phyloP scores from a whole-genome alignment of 768 basidiomycete species.

The Jaapia argillacea region DNA sequence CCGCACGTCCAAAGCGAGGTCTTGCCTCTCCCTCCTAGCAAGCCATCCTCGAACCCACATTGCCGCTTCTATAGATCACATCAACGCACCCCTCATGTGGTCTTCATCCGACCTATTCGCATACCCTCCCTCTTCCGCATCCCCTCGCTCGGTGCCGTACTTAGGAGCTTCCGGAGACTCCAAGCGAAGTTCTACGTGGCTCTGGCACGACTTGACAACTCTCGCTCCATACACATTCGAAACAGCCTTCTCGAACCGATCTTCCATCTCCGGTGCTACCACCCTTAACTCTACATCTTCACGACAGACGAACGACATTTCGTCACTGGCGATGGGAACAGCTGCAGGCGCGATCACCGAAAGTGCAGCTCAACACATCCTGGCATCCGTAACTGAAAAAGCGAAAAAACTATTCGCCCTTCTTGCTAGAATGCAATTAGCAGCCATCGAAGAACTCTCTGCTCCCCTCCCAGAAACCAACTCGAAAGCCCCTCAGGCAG shows the following conservation, averaged over 20 bases:
- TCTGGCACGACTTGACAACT: constrained; percentile 90
- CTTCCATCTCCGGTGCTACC: constrained; percentile 44
- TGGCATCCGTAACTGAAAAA: constrained; percentile 80
- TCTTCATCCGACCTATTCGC: constrained; percentile 54
- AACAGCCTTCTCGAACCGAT: constrained; percentile 54
- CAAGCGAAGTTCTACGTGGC: constrained; percentile 30
- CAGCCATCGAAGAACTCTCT: constrained; percentile 40
- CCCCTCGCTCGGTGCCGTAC: constrained; percentile 6
- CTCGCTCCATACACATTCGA: constrained; percentile 77
- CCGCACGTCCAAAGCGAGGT: constrained; percentile 51
- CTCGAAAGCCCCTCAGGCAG: constrained; percentile 22
- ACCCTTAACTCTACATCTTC: constrained; percentile 20
- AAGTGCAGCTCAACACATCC: constrained; percentile 68
- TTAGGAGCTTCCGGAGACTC: constrained; percentile 5
- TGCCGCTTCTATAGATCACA: constrained; percentile 78
- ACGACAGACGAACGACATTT: constrained; percentile 20
- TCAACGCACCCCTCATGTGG: constrained; percentile 80
- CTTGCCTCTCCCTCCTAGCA: constrained; percentile 64
- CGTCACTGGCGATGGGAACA: too few relatives aligned
- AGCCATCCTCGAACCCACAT: constrained; percentile 71
- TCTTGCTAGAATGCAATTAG: constrained; percentile 61
- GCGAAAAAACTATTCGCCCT: constrained; percentile 76
- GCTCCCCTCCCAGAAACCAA: too few relatives aligned
- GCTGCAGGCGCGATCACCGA: constrained; percentile 48
- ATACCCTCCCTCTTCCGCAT: constrained; percentile 9